Conservation (phyloP, 352 stramenopile genomes). For the Globisporangium lucens region DNA sequence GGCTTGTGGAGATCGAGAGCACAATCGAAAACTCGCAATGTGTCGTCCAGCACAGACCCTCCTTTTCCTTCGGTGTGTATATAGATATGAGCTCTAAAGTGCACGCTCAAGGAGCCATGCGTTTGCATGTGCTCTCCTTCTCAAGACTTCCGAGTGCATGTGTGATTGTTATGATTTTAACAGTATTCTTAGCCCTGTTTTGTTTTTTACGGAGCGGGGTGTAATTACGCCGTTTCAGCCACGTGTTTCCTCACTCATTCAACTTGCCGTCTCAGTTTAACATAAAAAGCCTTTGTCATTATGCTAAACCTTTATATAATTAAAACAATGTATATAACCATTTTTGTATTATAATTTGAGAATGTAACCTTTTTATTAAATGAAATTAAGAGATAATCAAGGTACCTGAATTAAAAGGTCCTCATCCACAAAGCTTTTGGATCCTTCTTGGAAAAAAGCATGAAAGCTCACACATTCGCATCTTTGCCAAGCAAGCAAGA, state of each 20-base stretch:
- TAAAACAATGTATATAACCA: no score
- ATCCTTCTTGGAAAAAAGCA: background rate
- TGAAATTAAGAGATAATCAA: background rate
- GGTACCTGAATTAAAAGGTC: background rate
- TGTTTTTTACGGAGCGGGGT: background rate
- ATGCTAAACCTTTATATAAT: background rate
- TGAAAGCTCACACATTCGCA: background rate
- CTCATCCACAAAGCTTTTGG: background rate
- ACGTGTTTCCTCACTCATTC: background rate
- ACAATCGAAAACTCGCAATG: no score
- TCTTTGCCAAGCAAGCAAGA: constrained; percentile 5
- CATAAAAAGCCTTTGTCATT: background rate
- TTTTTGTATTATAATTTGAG: no score
- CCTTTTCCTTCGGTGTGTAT: no score
- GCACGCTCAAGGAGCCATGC: no score
- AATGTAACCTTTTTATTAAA: background rate
- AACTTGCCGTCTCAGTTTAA: background rate
- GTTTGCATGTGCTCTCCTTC: no score
- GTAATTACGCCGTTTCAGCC: background rate
- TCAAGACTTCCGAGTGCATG: no score
- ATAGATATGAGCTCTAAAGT: no score
- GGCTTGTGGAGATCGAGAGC: no score
- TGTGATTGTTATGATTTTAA: background rate
- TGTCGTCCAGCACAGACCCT: no score
- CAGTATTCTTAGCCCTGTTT: no score